Evolutionary conservation across 768 basidiomycete species (phyloP), one percentile per base, ranked within the genome.

Genomic region (Trametes villosa): DNA sequence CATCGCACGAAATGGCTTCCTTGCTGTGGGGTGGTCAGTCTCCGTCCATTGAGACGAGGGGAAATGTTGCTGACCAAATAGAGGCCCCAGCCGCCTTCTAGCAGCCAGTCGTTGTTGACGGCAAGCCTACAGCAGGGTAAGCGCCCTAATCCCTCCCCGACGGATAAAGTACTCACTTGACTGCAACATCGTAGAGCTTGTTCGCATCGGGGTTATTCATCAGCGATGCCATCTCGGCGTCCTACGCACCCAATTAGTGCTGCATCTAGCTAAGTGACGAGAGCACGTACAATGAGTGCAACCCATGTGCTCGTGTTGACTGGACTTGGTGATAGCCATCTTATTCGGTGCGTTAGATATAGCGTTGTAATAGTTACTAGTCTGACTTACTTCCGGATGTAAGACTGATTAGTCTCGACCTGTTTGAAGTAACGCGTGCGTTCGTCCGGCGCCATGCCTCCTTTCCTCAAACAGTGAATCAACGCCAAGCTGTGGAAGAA

Each of bases 401-500:
- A 88, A 12, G 70, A 67, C 71, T 89, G 87, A 70, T 90, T 91
- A 11, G 75, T 71, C 20, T 77, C 76, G 45, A 89, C 76, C 69
- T 91, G 89, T 9, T 75, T 72, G 46, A 86, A 53, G 67, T 88
- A 89, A 17, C 67, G 69, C 0, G 62, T 60, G 27, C 76, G 76
- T 42, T 72, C 62, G 6, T 76, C 73, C 15, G 71, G 72, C 4
- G 77, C 52, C 2, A 82, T 58, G 9, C 72, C 65, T 4, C 78
- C 80, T 51, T 78, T 75, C 33, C 87, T 79, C 33, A 89, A 67
- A 65, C 83, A 86, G 4, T 82, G 80, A 50, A 88, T 80, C 73
- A 91, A 71, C 3, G 89, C 83, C 34, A 91, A 77, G 63, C 81
- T 86, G 68, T 90, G 88, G 70, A 87, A 89, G 73, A 88, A 90